Percentiles rank a stretch among this genome's conserved stretches.
These are phyloP conservation scores for Exophiala sp. DNA, from an alignment of 2,329 filamentous ascomycete genomes.

Conservation along the genomic window DNA sequence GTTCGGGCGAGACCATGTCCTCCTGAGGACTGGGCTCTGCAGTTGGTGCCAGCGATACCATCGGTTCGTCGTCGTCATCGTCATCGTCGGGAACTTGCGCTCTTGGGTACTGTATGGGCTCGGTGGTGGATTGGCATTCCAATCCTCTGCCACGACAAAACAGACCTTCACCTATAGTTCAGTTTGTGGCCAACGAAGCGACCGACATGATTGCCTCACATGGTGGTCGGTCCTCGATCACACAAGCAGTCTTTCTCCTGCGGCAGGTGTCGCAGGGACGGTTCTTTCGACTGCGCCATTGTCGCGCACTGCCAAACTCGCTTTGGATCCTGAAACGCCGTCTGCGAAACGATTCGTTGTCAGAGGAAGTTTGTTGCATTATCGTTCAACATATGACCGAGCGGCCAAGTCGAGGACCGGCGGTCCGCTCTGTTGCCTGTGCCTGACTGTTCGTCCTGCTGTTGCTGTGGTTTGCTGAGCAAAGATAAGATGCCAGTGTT, in stretches of 20 bases:
- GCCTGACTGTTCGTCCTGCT: no score
- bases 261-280: conserved; percentile 45
- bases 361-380: conserved; percentile 7
- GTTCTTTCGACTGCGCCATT: conserved; percentile 41
- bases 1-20: not conserved
- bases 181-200: conserved; percentile 1
- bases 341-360: conserved; percentile 8
- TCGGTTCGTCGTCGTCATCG: conserved; percentile 11
- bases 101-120: conserved; percentile 17
- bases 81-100: conserved; percentile 7
- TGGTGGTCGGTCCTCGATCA: conserved; percentile 42
- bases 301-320: conserved; percentile 18
- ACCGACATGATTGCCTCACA: conserved; percentile 35
- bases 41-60: not conserved
- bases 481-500: no score
- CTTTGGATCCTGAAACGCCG: conserved; percentile 19
- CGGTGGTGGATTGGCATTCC: conserved; percentile 28
- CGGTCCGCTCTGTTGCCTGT: not conserved
- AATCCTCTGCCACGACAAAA: conserved; percentile 30
- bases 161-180: conserved; percentile 22
- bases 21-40: not conserved
- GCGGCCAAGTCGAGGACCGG: not conserved
- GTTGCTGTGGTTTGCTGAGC: no score
- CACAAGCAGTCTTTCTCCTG: conserved; percentile 44
- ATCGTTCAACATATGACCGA: not conserved